phyloP scores from a whole-genome alignment of 139 green algal genomes.

The Chlamydomonas sphaeroides region DNA sequence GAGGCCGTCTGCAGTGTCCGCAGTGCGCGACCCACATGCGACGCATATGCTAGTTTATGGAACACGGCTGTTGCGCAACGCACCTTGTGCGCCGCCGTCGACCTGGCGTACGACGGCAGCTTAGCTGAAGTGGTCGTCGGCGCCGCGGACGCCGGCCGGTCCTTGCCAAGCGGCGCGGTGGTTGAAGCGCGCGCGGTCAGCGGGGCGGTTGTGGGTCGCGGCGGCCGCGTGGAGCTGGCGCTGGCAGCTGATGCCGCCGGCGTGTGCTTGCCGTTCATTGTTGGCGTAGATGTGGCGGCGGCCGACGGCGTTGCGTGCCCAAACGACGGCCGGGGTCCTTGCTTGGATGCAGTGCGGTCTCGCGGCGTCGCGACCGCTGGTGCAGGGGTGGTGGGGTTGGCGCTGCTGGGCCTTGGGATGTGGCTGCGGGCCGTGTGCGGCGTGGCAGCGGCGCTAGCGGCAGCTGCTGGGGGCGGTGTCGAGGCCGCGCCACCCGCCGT shows the following conservation, averaged over 20 bases:
- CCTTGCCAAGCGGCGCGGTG: neutral
- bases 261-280: conserved; percentile 33
- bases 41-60: no score
- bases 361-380: neutral
- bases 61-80: no score
- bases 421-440: neutral
- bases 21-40: no score
- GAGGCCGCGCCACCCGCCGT: neutral
- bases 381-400: neutral
- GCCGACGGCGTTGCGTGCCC: no score
- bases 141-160: conserved; percentile 5
- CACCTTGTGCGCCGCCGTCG: conserved; percentile 40
- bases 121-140: neutral
- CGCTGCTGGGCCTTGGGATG: conserved; percentile 4
- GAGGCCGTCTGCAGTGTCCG: no score
- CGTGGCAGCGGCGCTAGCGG: neutral
- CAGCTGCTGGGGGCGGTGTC: no score
- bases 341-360: neutral
- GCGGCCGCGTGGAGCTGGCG: neutral
- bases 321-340: no score
- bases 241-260: neutral
- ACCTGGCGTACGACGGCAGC: conserved; percentile 40
- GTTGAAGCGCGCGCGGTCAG: neutral
- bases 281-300: neutral
- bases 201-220: conserved; percentile 16